Base-by-base conservation (phyloP, 441 rosid genomes). In the Manihot esculenta region DNA sequence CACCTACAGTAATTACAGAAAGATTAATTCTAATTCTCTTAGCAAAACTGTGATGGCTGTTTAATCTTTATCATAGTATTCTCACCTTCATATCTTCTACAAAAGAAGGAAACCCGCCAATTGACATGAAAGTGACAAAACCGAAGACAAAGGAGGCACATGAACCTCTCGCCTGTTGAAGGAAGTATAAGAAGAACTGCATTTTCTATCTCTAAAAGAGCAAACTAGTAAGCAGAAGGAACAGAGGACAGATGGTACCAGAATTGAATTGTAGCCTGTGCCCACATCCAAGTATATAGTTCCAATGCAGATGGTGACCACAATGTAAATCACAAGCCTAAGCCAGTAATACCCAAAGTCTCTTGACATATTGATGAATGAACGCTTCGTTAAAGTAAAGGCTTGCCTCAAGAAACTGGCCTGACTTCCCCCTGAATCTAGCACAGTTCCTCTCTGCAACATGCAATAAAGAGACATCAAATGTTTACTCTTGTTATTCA, bases 291-390 rank as follows among this genome's bases (percentile, higher is more conserved):
- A 78, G 70, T 94, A 94, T 77, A 94, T 94, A 50, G 97, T 89
- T 76, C 99, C 99, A 18, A 94, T 94, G 87, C 99, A 94, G 78
- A 92, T 1, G 0, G 97, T 90, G 51, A 94, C 97, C 26, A 94
- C 73, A 45, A 94, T 55, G 73, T 94, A 94, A 61, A 94, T 94
- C 26, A 84, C 78, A 41, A 94, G 97, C 86, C 99, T 83, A 24
- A 92, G 92, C 99, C 99, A 94, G 86, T 94, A 94, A 77, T 94
- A 94, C 10, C 99, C 99, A 11, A 94, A 94, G 81, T 94, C 99
- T 66, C 99, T 84, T 24, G 94, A 92, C 99, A 94, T 94, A 87
- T 94, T 94, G 76, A 85, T 77, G 80, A 88, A 89, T 9, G 97
- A 94, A 26, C 99, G 91, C 82, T 88, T 89, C 27, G 97, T 94